These are phyloP conservation scores for Trichoderma reesei DNA, from an alignment of 495 filamentous ascomycete genomes.

Conservation along the genomic window DNA sequence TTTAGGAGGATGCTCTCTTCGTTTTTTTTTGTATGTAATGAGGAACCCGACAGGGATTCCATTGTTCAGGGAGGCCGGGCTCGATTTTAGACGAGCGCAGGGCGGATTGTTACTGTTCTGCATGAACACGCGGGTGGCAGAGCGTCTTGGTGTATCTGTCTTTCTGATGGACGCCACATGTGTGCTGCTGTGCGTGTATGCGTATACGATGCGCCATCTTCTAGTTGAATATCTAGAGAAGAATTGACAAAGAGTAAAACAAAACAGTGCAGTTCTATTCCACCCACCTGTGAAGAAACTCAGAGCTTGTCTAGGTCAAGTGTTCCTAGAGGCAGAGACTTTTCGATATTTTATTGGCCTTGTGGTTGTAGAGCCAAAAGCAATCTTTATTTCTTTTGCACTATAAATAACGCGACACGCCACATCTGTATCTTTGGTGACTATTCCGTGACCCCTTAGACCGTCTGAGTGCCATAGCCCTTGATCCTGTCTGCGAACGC, in stretches of 20 bases:
- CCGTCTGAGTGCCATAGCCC: slow-evolving; percentile 42
- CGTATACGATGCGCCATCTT: neutral
- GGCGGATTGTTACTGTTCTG: neutral
- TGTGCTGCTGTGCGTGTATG: neutral
- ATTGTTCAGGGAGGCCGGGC: neutral
- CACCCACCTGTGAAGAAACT: neutral
- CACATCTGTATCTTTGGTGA: neutral
- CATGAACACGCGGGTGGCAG: neutral
- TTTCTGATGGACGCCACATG: neutral
- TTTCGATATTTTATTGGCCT: neutral
- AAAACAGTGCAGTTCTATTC: neutral
- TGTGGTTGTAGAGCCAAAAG: neutral
- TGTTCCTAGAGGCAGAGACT: neutral
- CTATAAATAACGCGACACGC: neutral
- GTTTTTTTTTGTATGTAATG: neutral
- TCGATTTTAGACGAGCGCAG: neutral
- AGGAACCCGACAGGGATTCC: neutral
- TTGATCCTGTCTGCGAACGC: slow-evolving; percentile 83
- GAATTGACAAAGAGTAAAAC: neutral
- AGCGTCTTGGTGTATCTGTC: slow-evolving; percentile 1
- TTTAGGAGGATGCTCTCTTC: neutral
- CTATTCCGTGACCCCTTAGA: slow-evolving; percentile 19
- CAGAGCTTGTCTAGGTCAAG: neutral
- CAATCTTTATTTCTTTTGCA: neutral
- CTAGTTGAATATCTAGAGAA: neutral